phyloP scores from a whole-genome alignment of 1,284 basidiomycete species.

The Cutaneotrichosporon sp. region DNA sequence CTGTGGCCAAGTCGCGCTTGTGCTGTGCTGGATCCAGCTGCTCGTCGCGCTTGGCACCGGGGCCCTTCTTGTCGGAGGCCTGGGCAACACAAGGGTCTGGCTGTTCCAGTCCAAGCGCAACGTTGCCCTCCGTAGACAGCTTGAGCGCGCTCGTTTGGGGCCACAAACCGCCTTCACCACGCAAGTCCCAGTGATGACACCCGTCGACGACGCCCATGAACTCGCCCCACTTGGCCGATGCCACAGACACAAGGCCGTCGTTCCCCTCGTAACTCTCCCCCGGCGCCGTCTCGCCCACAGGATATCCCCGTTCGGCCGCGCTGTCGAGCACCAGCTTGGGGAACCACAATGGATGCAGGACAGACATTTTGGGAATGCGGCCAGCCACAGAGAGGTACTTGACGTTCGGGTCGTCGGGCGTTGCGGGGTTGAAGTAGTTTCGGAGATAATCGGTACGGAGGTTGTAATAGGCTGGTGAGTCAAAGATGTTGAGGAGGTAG shows the following conservation, averaged over 20 bases:
- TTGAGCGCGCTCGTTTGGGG: conserved; percentile 28
- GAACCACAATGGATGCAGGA: conserved; percentile 95
- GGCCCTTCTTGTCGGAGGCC: conserved; percentile 5
- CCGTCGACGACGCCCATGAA: conserved; percentile 85
- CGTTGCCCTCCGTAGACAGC: conserved; percentile 24
- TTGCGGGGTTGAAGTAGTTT: conserved; percentile 82
- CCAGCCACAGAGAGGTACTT: conserved; percentile 91
- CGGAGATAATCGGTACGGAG: conserved; percentile 81
- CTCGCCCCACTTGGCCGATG: conserved; percentile 86
- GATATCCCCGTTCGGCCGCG: conserved; percentile 52
- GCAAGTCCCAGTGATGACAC: conserved; percentile 94
- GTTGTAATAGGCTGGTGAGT: conserved; percentile 96
- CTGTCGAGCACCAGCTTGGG: conserved; percentile 87
- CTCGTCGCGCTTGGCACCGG: conserved; percentile 3
- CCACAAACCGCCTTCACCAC: conserved; percentile 62
- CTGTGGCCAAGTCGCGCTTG: conserved; percentile 16
- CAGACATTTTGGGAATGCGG: conserved; percentile 59
- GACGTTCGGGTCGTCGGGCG: conserved; percentile 75
- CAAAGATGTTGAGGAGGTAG: conserved; percentile 82
- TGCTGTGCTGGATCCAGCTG: conserved; percentile 16
- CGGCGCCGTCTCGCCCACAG: conserved; percentile 56
- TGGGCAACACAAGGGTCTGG: not conserved
- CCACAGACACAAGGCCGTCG: conserved; percentile 87
- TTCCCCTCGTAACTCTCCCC: conserved; percentile 69
- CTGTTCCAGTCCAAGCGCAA: conserved; percentile 8